Conservation (phyloP, 164 flowering plant genomes). For the Stephania cephalantha region DNA sequence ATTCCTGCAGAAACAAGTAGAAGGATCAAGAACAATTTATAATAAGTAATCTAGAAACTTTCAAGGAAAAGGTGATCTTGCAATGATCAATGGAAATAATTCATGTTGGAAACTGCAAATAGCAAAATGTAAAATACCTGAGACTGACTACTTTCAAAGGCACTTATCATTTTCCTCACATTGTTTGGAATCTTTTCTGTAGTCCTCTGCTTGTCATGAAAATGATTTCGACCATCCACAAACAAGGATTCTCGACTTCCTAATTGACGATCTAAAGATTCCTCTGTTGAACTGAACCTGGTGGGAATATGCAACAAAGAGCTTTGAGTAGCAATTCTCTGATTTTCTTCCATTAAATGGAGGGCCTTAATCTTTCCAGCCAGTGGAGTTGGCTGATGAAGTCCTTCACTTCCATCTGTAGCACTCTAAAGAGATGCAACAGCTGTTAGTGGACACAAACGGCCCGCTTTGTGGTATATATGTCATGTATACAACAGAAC, state of each 20-base stretch:
- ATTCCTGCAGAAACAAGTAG: conserved; percentile 32
- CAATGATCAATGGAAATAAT: conserved; percentile 2
- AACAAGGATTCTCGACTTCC: conserved; percentile 12
- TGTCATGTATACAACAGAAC: not conserved
- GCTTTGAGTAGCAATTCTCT: conserved; percentile 13
- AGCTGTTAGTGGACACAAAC: conserved; percentile 13
- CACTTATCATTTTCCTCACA: conserved; percentile 65
- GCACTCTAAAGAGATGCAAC: conserved; percentile 28
- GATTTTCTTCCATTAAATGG: conserved; percentile 7
- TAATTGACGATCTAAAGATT: conserved; percentile 6
- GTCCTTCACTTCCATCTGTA: conserved; percentile 36
- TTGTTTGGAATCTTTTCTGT: conserved; percentile 38
- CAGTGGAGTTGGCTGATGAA: conserved; percentile 13
- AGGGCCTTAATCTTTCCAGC: conserved; percentile 10
- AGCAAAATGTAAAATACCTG: conserved; percentile 40
- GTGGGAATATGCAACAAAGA: conserved; percentile 10
- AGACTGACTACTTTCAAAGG: conserved; percentile 47
- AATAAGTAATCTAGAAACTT: too few species aligned
- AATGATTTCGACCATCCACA: conserved; percentile 9
- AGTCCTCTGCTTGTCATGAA: conserved; percentile 24
- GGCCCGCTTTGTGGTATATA: too few species aligned
- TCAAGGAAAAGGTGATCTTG: conserved; percentile 7
- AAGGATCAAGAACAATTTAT: not conserved
- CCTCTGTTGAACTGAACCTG: conserved; percentile 8
- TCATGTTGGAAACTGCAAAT: conserved; percentile 1